Conservation (phyloP, 140 eudicot genomes). For the Bidens hawaiensis region DNA sequence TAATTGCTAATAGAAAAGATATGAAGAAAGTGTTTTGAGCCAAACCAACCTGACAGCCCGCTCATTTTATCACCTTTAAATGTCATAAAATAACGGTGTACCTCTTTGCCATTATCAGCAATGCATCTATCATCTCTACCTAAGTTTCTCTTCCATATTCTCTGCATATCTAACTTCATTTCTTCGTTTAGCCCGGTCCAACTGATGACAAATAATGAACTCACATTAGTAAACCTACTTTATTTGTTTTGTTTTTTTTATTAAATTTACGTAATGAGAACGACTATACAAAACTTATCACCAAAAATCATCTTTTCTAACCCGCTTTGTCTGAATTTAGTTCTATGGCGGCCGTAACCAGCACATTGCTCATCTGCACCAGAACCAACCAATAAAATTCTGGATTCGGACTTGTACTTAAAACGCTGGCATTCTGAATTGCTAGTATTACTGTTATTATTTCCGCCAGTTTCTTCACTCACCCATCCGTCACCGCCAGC, state of each 20-base stretch:
- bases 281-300: not conserved
- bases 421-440: conserved; percentile 22
- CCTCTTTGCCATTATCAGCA: conserved; percentile 97
- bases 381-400: conserved; percentile 91
- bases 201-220: conserved; percentile 39
- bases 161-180: conserved; percentile 94
- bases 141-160: conserved; percentile 97
- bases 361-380: conserved; percentile 99
- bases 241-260: not conserved
- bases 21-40: not conserved
- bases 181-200: conserved; percentile 87
- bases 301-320: conserved; percentile 6
- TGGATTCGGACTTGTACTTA: conserved; percentile 65
- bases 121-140: conserved; percentile 99
- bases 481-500: conserved; percentile 85
- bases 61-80: not conserved
- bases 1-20: not conserved
- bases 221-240: not conserved
- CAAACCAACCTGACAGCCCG: not conserved
- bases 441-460: conserved; percentile 11
- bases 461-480: conserved; percentile 24
- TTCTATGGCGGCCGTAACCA: conserved; percentile 93
- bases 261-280: not conserved
- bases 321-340: conserved; percentile 77
- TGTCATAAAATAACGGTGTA: conserved; percentile 15